Conservation (phyloP, 192 early-diverging fungal genomes). For the Podila epicladia region DNA sequence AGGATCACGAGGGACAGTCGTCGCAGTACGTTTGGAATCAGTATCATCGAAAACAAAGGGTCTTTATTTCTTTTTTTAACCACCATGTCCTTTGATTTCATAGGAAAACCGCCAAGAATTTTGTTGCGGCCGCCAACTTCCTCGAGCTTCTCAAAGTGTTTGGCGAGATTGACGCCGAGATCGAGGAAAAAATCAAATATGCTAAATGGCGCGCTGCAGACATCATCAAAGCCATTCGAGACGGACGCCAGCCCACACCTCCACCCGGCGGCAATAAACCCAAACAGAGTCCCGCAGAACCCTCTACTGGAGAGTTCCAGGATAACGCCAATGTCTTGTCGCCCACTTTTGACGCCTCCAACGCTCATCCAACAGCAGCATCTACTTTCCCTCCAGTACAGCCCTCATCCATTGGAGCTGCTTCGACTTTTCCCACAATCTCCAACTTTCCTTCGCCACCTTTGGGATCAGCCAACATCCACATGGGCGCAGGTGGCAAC, state of each 20-base stretch:
- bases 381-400: not conserved
- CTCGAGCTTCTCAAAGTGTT: conserved; percentile 88
- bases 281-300: not conserved
- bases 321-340: not conserved
- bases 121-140: conserved; percentile 91
- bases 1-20: conserved; percentile 85
- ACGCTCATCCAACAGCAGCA: not conserved
- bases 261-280: conserved; percentile 61
- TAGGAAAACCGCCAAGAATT: conserved; percentile 89
- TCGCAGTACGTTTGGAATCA: conserved; percentile 68
- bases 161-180: conserved; percentile 76
- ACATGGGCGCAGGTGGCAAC: conserved; percentile 4
- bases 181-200: conserved; percentile 92
- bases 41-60: not conserved
- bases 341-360: not conserved
- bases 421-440: conserved; percentile 28
- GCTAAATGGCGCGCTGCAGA: conserved; percentile 96
- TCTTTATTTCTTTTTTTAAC: not conserved
- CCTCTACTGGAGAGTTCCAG: conserved; percentile 11
- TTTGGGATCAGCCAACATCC: conserved; percentile 9
- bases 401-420: not conserved
- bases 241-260: conserved; percentile 77
- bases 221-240: conserved; percentile 90
- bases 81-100: not conserved
- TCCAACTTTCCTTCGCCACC: conserved; percentile 45